Base-by-base conservation (phyloP, 495 filamentous ascomycete genomes). In the Xylaria cubensis region DNA sequence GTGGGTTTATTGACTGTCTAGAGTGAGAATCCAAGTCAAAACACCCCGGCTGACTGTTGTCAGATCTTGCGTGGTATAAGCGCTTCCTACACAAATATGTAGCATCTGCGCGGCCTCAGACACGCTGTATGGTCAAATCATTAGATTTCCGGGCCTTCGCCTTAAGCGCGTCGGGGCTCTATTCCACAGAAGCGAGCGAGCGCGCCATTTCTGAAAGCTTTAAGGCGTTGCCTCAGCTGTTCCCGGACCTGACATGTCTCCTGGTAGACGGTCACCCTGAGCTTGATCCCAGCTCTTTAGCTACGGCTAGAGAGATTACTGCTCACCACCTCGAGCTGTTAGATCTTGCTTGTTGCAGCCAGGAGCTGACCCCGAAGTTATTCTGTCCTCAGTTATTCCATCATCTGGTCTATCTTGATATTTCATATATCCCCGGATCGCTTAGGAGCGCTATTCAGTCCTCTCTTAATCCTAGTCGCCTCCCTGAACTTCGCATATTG, bases 361-460 rank as follows among this genome's bases (percentile, higher is more conserved):
- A 74, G 15, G 73, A 79, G 41, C 77, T 84, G 34, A 76, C 79
- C 2, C 61, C 73, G 6, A 73, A 70, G 17, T 77, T 83, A 53
- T 81, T 82, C 51, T 73, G 41, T 17, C 74, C 78, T 1, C n/a
- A 56, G 0, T 74, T 81, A 10, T 75, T 85, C 32, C 71, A 61
- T 17, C 48, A 67, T 5, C 70, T 86, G 7, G 78, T 85, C n/a
- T 87, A 84, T 70, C 74, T 86, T 8, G 84, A 86, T 41, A 70
- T 85, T 19, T 87, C 83, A 6, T 75, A 78, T 55, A 72, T 83
- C n/a, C 78, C 81, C 0, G 82, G 82, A 8, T 80, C 77, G 0
- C 72, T 82, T 41, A 76, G 64, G 53, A 58, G 65, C 13, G 69
- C 84, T 17, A 46, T 74, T 39, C 74, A 77, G 41, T 46, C 58